These are phyloP conservation scores for Trichophyton mentagrophytes DNA, from an alignment of 2,329 filamentous ascomycete species.

Conservation along the genomic window DNA sequence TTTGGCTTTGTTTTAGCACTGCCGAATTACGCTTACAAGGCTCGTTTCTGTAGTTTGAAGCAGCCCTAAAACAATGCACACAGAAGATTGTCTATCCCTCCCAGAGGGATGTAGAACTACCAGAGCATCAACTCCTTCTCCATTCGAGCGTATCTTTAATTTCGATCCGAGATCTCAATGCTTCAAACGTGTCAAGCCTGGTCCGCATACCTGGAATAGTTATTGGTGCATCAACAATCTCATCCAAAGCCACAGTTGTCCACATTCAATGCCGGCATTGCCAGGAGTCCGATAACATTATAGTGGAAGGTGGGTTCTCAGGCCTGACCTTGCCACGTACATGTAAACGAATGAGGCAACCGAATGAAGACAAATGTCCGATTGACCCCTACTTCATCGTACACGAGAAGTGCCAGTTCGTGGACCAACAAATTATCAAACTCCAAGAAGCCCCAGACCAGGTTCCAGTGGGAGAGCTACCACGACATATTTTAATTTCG, in stretches of 20 bases:
- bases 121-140: slow-evolving; percentile 85
- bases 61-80: slow-evolving; percentile 78
- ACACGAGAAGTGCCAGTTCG: slow-evolving; percentile 86
- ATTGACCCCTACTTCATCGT: slow-evolving; percentile 92
- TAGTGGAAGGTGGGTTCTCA: slow-evolving; percentile 72
- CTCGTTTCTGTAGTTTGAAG: slow-evolving; percentile 57
- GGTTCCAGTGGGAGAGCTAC: slow-evolving; percentile 90
- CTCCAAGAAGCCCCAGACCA: slow-evolving; percentile 95
- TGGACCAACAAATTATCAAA: slow-evolving; percentile 96
- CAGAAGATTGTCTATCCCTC: slow-evolving; percentile 85
- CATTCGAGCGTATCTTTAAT: slow-evolving; percentile 85
- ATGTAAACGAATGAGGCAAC: slow-evolving; percentile 51
- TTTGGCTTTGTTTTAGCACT: neutral
- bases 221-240: slow-evolving; percentile 91
- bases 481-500: slow-evolving; percentile 85
- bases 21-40: neutral
- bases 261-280: slow-evolving; percentile 84
- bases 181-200: slow-evolving; percentile 83
- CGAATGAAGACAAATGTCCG: slow-evolving; percentile 62
- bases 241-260: slow-evolving; percentile 81
- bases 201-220: slow-evolving; percentile 95
- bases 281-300: slow-evolving; percentile 55
- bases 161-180: slow-evolving; percentile 87
- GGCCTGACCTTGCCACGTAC: slow-evolving; percentile 71
- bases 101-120: slow-evolving; percentile 54